Evolutionary conservation across 805 yeast species (phyloP), one percentile per base, ranked within the genome.

Genomic region (Scheffersomyces ergatensis): DNA sequence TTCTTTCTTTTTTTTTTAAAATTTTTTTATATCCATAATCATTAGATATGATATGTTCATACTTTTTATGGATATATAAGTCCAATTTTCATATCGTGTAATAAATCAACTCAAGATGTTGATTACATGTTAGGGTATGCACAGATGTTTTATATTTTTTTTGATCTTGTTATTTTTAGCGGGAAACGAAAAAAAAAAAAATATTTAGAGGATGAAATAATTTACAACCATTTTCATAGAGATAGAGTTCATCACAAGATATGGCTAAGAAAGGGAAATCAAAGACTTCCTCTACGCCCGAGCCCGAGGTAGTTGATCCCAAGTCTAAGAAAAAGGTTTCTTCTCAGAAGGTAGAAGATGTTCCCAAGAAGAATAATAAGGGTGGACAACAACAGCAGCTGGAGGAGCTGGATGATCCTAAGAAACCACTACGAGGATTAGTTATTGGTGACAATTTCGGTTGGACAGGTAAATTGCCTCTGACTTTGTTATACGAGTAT

Each of bases 381-480:
- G 34, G 6, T 12, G n/a, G 16, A 32, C 19, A 15, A 16, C 8
- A 32, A 9, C 34, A 32, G 13, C 8, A 15, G 16, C 19, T 6
- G 9, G 9, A 21, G 9, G 24, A 9, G 9, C 9, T 9, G 6
- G 48, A 46, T 14, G 55, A 48, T 3, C 42, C 49, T 3, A 50
- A 54, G 21, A 65, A 65, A 38, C 74, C 74, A 4, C 62, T 50
- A 36, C 47, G 74, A 43, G 76, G 76, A 3, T 48, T 63, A 23
- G 70, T 60, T 16, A 61, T 70, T 23, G 74, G 73, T 12, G 82
- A 85, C 13, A 76, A 84, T 27, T 67, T 82, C 34, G 88, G 92
- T 21, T 89, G 97, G 97, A 89, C 97, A 0, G 99, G 99, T 1
- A 92, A 92, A 53, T 69, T 92, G 13, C 98, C 99, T 0, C 89